Evolutionary conservation across 2,329 filamentous ascomycete species (phyloP).

Genomic region (Beauveria asiatica): DNA sequence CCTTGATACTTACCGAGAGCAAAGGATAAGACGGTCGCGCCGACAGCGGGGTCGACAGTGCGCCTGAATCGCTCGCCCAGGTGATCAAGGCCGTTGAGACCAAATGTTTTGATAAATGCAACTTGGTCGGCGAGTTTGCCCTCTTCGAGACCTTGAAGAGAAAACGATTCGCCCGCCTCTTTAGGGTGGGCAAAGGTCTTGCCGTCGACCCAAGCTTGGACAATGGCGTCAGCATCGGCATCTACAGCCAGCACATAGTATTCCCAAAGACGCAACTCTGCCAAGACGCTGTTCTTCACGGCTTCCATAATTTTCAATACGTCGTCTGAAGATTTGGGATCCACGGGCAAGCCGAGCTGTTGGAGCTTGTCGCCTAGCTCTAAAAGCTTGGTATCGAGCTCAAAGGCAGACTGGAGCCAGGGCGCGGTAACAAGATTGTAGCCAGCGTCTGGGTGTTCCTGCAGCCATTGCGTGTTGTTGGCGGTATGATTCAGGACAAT

Average conservation of each 20-base stretch:
- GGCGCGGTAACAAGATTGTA: conserved; percentile 92
- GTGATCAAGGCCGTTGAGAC: conserved; percentile 60
- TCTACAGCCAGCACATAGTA: conserved; percentile 83
- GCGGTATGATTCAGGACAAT: conserved; percentile 98
- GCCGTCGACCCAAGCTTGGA: conserved; percentile 63
- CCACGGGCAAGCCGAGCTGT: conserved; percentile 64
- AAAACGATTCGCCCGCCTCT: conserved; percentile 26
- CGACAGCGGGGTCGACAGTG: conserved; percentile 57
- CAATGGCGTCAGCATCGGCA: conserved; percentile 56
- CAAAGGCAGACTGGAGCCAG: conserved; percentile 57
- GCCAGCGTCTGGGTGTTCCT: conserved; percentile 88
- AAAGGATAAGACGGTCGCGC: conserved; percentile 45
- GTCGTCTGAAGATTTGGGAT: conserved; percentile 62
- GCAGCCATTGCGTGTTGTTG: conserved; percentile 87
- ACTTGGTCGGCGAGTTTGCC: conserved; percentile 42
- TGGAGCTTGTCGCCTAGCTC: conserved; percentile 70
- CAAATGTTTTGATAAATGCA: conserved; percentile 58
- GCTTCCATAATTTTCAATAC: conserved; percentile 74
- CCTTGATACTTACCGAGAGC: conserved; percentile 51
- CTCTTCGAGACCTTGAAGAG: conserved; percentile 39
- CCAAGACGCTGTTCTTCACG: conserved; percentile 72
- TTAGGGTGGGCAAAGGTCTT: conserved; percentile 43
- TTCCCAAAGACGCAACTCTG: conserved; percentile 77
- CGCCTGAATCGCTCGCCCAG: conserved; percentile 76
- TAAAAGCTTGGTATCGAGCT: conserved; percentile 54